Percentiles rank a stretch among this genome's conserved stretches.
Conservation (phyloP, 2,329 filamentous ascomycete genomes). For the Alternaria brassicae region DNA sequence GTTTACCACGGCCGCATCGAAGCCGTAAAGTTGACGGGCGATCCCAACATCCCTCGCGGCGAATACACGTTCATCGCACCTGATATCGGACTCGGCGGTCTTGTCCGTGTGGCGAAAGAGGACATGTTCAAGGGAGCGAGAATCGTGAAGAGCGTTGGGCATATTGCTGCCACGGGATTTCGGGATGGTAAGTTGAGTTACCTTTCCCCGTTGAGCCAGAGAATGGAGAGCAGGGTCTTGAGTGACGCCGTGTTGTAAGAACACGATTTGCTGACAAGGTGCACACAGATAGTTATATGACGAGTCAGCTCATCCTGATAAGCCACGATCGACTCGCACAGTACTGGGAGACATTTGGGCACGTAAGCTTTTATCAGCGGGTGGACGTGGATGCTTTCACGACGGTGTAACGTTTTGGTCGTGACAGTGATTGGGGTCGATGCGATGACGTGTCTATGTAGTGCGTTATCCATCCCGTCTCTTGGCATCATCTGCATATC, state of each 20-base stretch:
- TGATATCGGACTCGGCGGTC: constrained; percentile 73
- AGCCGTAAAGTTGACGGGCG: constrained; percentile 90
- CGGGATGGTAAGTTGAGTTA: constrained; percentile 65
- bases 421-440: neutral
- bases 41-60: constrained; percentile 86
- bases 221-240: no score
- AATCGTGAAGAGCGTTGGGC: constrained; percentile 76
- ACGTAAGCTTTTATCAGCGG: constrained; percentile 58
- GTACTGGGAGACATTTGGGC: constrained; percentile 72
- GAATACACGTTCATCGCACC: constrained; percentile 82
- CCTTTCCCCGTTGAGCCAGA: no score
- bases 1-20: constrained; percentile 75
- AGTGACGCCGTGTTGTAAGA: no score
- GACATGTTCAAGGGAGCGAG: constrained; percentile 75
- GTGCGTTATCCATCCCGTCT: no score
- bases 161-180: constrained; percentile 79
- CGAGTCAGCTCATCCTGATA: constrained; percentile 78
- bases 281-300: constrained; percentile 75
- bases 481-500: no score
- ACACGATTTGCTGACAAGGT: no score
- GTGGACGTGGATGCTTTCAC: constrained; percentile 55
- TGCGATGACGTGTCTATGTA: no score
- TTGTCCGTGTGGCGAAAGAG: constrained; percentile 69
- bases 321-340: constrained; percentile 80
- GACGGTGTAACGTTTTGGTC: constrained; percentile 13